These are phyloP conservation scores for Boletus holoroseus DNA, from an alignment of 1,284 basidiomycete genomes.

Conservation along the genomic window DNA sequence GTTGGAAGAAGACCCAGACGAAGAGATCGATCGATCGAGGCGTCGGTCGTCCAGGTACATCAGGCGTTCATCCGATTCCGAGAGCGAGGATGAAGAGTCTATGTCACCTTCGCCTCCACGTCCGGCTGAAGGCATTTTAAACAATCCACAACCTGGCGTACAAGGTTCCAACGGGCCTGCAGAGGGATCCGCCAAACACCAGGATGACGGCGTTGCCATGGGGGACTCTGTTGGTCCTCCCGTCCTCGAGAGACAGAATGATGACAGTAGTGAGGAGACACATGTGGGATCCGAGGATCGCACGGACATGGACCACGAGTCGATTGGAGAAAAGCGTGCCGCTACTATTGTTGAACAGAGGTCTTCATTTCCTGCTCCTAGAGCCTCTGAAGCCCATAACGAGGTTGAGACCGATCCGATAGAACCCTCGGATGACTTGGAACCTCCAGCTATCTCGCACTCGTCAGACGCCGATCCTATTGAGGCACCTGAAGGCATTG, in stretches of 20 bases:
- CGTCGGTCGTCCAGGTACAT: constrained; percentile 4
- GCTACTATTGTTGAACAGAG: neutral
- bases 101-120: constrained; percentile 8
- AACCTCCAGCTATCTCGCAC: constrained; percentile 2
- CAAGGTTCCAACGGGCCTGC: neutral
- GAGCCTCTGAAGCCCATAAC: neutral
- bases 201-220: constrained; percentile 8
- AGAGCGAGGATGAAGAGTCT: constrained; percentile 22
- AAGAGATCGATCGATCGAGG: constrained; percentile 7
- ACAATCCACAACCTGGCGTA: neutral
- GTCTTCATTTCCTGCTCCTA: neutral
- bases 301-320: constrained; percentile 16
- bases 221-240: neutral
- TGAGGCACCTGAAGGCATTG: constrained; percentile 21
- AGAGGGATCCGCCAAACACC: neutral
- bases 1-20: constrained; percentile 30
- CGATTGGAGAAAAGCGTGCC: constrained; percentile 3
- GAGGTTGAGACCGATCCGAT: constrained; percentile 31
- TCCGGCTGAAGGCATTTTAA: neutral
- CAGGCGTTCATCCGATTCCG: constrained; percentile 20
- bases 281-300: constrained; percentile 22
- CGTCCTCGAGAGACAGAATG: neutral
- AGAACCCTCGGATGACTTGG: constrained; percentile 32
- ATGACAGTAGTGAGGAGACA: constrained; percentile 17
- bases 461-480: constrained; percentile 26